Conservation (phyloP, 2,329 filamentous ascomycete species). For the Alternaria hordeiaustralica region DNA sequence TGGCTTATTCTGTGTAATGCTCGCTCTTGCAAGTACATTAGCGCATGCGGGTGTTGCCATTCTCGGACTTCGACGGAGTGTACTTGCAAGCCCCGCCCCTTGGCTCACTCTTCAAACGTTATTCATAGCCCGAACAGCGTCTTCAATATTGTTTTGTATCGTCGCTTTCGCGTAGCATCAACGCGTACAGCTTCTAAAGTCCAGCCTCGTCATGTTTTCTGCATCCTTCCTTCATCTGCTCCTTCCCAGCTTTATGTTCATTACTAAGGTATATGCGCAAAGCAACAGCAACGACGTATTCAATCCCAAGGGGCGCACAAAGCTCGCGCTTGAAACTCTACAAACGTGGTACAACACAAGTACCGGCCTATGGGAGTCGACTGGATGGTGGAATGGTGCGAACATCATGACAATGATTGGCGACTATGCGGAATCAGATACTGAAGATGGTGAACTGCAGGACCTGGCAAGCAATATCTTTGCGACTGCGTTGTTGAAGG, state of each 20-base stretch:
- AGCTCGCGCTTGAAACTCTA: slow-evolving; percentile 53
- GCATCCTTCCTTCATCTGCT: slow-evolving; percentile 16
- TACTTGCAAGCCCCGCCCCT: not conserved
- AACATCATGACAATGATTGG: slow-evolving; percentile 69
- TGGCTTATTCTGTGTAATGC: not conserved
- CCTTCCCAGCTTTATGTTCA: slow-evolving; percentile 17
- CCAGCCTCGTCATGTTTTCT: slow-evolving; percentile 22
- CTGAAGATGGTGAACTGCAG: slow-evolving; percentile 39
- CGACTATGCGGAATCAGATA: slow-evolving; percentile 55
- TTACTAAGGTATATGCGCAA: slow-evolving; percentile 32
- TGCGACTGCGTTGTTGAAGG: slow-evolving; percentile 51
- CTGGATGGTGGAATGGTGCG: slow-evolving; percentile 77
- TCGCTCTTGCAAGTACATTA: not conserved
- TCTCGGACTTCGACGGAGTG: not conserved
- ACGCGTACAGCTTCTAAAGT: not conserved
- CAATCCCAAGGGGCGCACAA: slow-evolving; percentile 33
- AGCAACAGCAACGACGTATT: slow-evolving; percentile 16
- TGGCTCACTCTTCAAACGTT: not conserved
- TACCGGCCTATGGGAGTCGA: slow-evolving; percentile 68
- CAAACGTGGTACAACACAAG: slow-evolving; percentile 67
- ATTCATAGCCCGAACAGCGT: not conserved
- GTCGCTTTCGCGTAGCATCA: not conserved
- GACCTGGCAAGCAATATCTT: slow-evolving; percentile 51
- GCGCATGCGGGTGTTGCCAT: not conserved
- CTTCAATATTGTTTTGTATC: not conserved